Conservation (phyloP, 345 rosid genomes). For the Leavenworthia alabamica region DNA sequence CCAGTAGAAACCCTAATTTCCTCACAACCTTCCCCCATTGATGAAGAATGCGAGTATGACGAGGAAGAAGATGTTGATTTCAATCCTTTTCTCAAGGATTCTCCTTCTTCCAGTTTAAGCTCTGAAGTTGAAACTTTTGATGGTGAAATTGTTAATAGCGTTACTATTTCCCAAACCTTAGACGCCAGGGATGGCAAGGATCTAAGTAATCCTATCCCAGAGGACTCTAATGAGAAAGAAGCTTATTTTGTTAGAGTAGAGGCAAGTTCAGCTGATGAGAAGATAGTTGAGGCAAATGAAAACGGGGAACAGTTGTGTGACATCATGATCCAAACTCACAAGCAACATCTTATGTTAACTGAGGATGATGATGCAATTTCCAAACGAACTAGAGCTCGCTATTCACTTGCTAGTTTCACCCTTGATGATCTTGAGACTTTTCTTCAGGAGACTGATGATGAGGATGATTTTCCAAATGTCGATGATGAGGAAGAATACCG, state of each 20-base stretch:
- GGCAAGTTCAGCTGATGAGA: not conserved
- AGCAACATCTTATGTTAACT: conserved; percentile 14
- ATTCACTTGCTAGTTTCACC: conserved; percentile 75
- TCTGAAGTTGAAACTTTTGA: conserved; percentile 59
- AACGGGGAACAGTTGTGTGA: not conserved
- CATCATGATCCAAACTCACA: conserved; percentile 18
- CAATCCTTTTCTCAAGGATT: conserved; percentile 68
- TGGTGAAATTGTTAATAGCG: conserved; percentile 30
- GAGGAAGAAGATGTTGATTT: conserved; percentile 85
- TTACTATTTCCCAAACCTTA: conserved; percentile 11
- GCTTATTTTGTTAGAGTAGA: conserved; percentile 17
- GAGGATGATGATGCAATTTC: conserved; percentile 85
- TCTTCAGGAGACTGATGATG: conserved; percentile 93
- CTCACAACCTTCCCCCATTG: not conserved
- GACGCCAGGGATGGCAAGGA: conserved; percentile 34
- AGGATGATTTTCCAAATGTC: conserved; percentile 71
- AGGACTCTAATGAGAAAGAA: conserved; percentile 15
- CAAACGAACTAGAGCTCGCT: conserved; percentile 81
- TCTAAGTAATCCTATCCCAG: conserved; percentile 20
- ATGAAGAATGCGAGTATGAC: conserved; percentile 38
- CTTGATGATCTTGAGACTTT: conserved; percentile 96
- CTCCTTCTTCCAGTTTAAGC: conserved; percentile 81
- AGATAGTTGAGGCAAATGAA: not conserved
- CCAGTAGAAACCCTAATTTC: conserved; percentile 19
- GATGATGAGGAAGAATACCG: conserved; percentile 85